Percentiles rank a stretch among this genome's conserved stretches.
These are phyloP conservation scores for Kwoniella botswanensis DNA, from an alignment of 768 basidiomycete genomes.

Conservation along the genomic window DNA sequence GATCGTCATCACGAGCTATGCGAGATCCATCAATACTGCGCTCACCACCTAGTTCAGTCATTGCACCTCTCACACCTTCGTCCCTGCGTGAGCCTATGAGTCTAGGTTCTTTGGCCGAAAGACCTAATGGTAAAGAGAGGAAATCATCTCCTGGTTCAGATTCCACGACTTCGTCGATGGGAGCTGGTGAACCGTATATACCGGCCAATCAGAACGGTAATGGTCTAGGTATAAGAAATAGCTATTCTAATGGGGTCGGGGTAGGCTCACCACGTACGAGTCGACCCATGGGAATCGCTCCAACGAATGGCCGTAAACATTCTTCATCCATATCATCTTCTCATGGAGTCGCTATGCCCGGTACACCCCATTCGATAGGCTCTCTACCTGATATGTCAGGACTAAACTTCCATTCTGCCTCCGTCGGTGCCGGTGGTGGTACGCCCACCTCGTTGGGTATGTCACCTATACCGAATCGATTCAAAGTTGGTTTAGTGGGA, in stretches of 20 bases:
- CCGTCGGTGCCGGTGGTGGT: not conserved
- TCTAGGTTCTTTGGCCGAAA: slow-evolving; percentile 29
- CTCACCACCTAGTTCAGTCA: slow-evolving; percentile 43
- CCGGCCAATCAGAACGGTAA: slow-evolving; percentile 17
- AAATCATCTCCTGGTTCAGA: slow-evolving; percentile 49
- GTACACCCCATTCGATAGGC: slow-evolving; percentile 36
- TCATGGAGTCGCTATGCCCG: slow-evolving; percentile 19
- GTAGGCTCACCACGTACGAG: slow-evolving; percentile 6
- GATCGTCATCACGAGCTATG: slow-evolving; percentile 30
- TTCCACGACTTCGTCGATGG: slow-evolving; percentile 53
- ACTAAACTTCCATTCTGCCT: slow-evolving; percentile 33
- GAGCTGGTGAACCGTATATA: slow-evolving; percentile 39
- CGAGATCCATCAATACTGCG: slow-evolving; percentile 39
- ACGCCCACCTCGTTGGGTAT: slow-evolving; percentile 18
- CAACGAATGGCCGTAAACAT: slow-evolving; percentile 8
- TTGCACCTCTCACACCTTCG: slow-evolving; percentile 48
- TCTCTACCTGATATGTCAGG: slow-evolving; percentile 41
- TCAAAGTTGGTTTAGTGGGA: slow-evolving; percentile 36
- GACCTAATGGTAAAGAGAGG: slow-evolving; percentile 31
- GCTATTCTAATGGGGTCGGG: not conserved
- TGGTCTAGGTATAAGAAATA: slow-evolving; percentile 11
- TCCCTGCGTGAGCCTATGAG: slow-evolving; percentile 41
- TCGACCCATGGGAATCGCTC: slow-evolving; percentile 19
- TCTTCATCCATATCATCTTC: slow-evolving; percentile 22
- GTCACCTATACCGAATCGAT: slow-evolving; percentile 34